Evolutionary conservation across 2,329 filamentous ascomycete genomes (phyloP), one percentile per base, ranked within the genome.

Genomic region (Colletotrichum sp.): DNA sequence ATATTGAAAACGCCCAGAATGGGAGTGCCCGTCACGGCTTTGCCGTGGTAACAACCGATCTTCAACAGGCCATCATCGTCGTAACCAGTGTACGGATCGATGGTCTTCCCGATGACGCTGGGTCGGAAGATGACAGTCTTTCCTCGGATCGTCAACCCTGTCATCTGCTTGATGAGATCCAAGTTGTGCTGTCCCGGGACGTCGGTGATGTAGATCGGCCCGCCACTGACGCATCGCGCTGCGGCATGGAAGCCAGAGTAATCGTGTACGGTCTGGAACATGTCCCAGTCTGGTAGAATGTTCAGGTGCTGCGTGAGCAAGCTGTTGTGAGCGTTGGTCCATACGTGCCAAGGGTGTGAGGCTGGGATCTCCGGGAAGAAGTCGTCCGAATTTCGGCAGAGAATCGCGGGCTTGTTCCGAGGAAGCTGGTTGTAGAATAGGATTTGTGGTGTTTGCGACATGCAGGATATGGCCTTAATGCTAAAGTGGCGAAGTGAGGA

Each of bases 181-280:
- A 96, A 81, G 80, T 98, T 90, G 83, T 99, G 95, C 75, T 95
- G 86, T 1, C 95, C 96, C 0, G 96, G 96, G 1, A 92, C 90
- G 83, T 99, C 97, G 0, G 96, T 99, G 82, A 99, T 96, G 80
- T 98, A 98, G 55, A 99, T 94, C 0, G 96, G 97, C 0, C 97
- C 97, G 10, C 97, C 97, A 64, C 94, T 96, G 12, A 99, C 89
- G 83, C 95, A 98, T 63, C 97, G 91, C 3, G 96, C 96, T 2
- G 97, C 96, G 6, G 95, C 97, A 80, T 99, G 97, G 82, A 97
- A 98, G 0, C 90, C 91, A 0, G 94, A 94, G 83, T 95, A 98
- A 28, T 89, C 86, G 76, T 92, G 90, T 3, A 86, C 85, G 1
- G 92, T 93, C 79, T 93, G 92, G 81, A 93, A 93, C 92, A 93